Evolutionary conservation across 768 basidiomycete genomes (phyloP).

Genomic region (Pholiota conissans): DNA sequence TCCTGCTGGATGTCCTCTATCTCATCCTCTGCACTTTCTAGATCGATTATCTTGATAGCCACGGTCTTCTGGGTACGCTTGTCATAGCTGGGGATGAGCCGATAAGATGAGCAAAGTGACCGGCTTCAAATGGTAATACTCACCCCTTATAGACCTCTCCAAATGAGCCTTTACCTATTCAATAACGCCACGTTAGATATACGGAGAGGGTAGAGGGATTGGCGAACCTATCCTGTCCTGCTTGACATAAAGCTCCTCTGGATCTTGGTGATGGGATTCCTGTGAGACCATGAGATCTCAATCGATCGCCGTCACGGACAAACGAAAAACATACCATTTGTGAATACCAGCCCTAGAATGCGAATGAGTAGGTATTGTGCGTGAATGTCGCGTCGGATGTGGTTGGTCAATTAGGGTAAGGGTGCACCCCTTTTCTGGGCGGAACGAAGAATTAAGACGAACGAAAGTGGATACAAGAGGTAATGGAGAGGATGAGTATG

Average conservation of each 20-base stretch:
- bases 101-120: conserved; percentile 18
- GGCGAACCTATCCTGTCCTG: conserved; percentile 91
- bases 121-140: conserved; percentile 18
- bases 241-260: conserved; percentile 95
- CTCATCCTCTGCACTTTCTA: conserved; percentile 98
- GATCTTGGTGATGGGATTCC: conserved; percentile 80
- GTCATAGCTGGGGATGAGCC: conserved; percentile 66
- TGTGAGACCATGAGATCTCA: conserved; percentile 32
- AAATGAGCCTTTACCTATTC: conserved; percentile 92
- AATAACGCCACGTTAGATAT: background rate
- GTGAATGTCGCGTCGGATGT: conserved; percentile 25
- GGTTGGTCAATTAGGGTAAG: conserved; percentile 2
- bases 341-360: conserved; percentile 10
- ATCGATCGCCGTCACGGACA: conserved; percentile 18
- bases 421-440: conserved; percentile 12
- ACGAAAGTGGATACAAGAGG: background rate
- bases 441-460: background rate
- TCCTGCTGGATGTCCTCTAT: conserved; percentile 99
- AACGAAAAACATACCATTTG: conserved; percentile 25
- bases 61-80: conserved; percentile 95
- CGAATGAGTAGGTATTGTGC: conserved; percentile 6
- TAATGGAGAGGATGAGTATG: conserved; percentile 1
- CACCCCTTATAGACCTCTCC: conserved; percentile 99
- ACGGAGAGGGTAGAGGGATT: background rate
- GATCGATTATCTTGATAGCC: conserved; percentile 99